These are phyloP conservation scores for Populus trichocarpa DNA, from an alignment of 441 rosid genomes.

Conservation along the genomic window DNA sequence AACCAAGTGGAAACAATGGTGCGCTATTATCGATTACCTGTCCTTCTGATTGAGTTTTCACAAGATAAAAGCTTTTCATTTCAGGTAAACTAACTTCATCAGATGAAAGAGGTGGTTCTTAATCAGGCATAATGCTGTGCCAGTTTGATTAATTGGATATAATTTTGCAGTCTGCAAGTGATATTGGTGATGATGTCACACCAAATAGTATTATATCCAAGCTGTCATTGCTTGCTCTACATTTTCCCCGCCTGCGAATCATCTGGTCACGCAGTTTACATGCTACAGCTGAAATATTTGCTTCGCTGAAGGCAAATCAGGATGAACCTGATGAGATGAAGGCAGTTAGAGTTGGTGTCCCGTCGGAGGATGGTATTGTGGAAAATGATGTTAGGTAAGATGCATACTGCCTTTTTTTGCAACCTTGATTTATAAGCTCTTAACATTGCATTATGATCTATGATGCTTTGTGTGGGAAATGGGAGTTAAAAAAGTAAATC, in stretches of 20 bases:
- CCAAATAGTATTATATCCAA: slow-evolving; percentile 87
- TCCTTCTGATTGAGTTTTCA: slow-evolving; percentile 93
- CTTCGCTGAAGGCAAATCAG: slow-evolving; percentile 81
- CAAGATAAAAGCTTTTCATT: slow-evolving; percentile 98
- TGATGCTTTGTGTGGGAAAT: not conserved
- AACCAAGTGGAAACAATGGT: slow-evolving; percentile 93
- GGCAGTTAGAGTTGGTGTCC: slow-evolving; percentile 88
- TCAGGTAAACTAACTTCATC: slow-evolving; percentile 51
- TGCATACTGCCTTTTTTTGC: not conserved
- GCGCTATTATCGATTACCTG: slow-evolving; percentile 87
- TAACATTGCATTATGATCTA: not conserved
- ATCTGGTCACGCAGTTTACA: slow-evolving; percentile 96
- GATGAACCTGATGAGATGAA: slow-evolving; percentile 84
- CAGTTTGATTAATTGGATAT: slow-evolving; percentile 14
- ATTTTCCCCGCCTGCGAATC: slow-evolving; percentile 85
- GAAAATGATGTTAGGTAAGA: slow-evolving; percentile 84
- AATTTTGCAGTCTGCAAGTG: slow-evolving; percentile 77
- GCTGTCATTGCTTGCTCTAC: slow-evolving; percentile 81
- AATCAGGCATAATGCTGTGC: slow-evolving; percentile 3
- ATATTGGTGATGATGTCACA: slow-evolving; percentile 91
- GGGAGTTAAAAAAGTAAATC: not conserved
- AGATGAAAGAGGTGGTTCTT: slow-evolving; percentile 1
- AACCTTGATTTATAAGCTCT: not conserved
- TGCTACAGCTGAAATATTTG: slow-evolving; percentile 93
- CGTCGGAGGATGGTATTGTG: slow-evolving; percentile 88